Evolutionary conservation across 805 yeast genomes (phyloP).

Genomic region (Wickerhamiella siamensis): DNA sequence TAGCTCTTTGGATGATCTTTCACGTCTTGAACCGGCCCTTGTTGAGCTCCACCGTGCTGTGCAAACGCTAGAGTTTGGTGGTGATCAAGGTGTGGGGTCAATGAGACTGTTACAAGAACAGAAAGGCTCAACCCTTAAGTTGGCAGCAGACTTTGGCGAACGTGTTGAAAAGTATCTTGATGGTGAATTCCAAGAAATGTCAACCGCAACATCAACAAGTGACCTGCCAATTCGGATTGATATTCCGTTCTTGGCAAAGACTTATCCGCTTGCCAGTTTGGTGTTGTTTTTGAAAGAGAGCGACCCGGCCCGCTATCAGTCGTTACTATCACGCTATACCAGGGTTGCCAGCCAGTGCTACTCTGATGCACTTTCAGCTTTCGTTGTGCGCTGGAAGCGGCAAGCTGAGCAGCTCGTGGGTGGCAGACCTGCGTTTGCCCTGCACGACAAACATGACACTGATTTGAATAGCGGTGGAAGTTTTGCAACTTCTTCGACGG

Average conservation of each 20-base stretch:
- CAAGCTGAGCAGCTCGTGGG: slow-evolving; percentile 8
- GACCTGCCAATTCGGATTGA: slow-evolving; percentile 13
- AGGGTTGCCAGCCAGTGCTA: slow-evolving; percentile 25
- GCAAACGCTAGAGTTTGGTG: slow-evolving; percentile 33
- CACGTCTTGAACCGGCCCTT: slow-evolving; percentile 39
- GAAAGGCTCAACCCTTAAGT: slow-evolving; percentile 42
- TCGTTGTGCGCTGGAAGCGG: slow-evolving; percentile 22
- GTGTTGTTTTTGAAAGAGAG: slow-evolving; percentile 46
- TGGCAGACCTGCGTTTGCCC: neutral
- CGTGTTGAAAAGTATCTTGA: slow-evolving; percentile 34
- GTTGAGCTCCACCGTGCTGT: slow-evolving; percentile 49
- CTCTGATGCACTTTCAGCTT: slow-evolving; percentile 22
- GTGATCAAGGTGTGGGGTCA: slow-evolving; percentile 24
- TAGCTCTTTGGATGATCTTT: slow-evolving; percentile 33
- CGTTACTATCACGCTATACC: slow-evolving; percentile 32
- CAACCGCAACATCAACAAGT: neutral
- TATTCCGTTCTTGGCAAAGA: slow-evolving; percentile 11
- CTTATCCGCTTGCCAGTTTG: slow-evolving; percentile 33
- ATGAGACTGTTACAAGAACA: slow-evolving; percentile 65
- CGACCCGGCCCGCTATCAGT: slow-evolving; percentile 33
- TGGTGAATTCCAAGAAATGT: slow-evolving; percentile 26
- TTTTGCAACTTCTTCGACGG: neutral
- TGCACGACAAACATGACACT: neutral
- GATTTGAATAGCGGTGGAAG: neutral
- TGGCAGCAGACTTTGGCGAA: slow-evolving; percentile 36